phyloP scores from a whole-genome alignment of 2,329 filamentous ascomycete species.

The Trichophyton rubrum region DNA sequence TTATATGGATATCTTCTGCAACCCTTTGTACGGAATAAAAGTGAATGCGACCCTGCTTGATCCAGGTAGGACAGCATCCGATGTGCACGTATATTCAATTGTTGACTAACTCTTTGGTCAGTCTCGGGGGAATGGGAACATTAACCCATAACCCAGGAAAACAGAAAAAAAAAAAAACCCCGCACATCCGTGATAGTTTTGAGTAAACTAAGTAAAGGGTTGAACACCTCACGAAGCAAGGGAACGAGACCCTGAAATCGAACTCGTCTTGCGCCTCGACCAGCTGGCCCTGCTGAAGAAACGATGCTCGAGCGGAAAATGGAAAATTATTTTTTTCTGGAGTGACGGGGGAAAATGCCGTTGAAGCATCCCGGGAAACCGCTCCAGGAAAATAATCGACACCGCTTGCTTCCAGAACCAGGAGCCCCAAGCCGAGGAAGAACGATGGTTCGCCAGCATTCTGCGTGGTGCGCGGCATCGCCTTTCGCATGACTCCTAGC shows the following conservation, averaged over 20 bases:
- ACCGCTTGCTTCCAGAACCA: neutral
- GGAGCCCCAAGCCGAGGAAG: neutral
- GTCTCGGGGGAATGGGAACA: neutral
- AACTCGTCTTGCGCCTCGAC: neutral
- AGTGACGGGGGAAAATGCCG: neutral
- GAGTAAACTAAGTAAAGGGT: neutral
- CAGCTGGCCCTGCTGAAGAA: neutral
- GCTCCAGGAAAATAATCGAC: neutral
- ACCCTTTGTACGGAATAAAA: neutral
- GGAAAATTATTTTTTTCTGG: neutral
- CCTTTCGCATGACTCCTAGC: neutral
- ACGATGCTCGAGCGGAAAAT: neutral
- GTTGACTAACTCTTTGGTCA: neutral
- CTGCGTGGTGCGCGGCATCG: neutral
- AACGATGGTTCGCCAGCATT: neutral
- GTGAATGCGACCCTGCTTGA: neutral
- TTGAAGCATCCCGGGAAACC: neutral
- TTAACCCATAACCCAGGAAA: neutral
- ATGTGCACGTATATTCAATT: neutral
- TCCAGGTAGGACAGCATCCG: too few species aligned
- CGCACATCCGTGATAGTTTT: neutral
- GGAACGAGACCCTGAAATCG: neutral
- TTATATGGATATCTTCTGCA: neutral
- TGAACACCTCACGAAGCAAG: neutral
- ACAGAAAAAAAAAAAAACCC: neutral